These are phyloP conservation scores for Pisolithus microcarpus DNA, from an alignment of 768 basidiomycete species.

Conservation along the genomic window DNA sequence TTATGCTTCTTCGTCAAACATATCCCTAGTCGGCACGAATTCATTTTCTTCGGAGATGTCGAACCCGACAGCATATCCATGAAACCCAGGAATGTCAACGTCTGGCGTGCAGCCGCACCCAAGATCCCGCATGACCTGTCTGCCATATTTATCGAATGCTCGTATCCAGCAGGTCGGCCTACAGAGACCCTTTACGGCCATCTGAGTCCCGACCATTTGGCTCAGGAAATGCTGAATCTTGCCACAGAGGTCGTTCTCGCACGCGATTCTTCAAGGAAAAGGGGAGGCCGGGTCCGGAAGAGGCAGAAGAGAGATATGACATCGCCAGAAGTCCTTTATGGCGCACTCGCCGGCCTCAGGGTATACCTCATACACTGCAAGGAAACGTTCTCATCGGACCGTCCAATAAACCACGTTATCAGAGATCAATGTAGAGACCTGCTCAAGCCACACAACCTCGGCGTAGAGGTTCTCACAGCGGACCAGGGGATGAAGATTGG, in stretches of 20 bases:
- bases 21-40: slow-evolving; percentile 53
- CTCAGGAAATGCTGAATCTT: slow-evolving; percentile 63
- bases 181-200: slow-evolving; percentile 76
- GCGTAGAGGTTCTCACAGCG: slow-evolving; percentile 61
- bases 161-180: slow-evolving; percentile 68
- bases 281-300: slow-evolving; percentile 23
- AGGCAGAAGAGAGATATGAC: slow-evolving; percentile 33
- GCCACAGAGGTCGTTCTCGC: slow-evolving; percentile 58
- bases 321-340: slow-evolving; percentile 38
- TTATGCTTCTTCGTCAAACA: slow-evolving; percentile 82
- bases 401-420: slow-evolving; percentile 60
- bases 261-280: slow-evolving; percentile 29
- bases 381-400: slow-evolving; percentile 49
- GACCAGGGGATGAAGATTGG: slow-evolving; percentile 79
- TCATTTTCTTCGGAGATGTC: slow-evolving; percentile 93
- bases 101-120: slow-evolving; percentile 80
- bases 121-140: slow-evolving; percentile 63
- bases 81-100: slow-evolving; percentile 51
- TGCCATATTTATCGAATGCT: slow-evolving; percentile 93
- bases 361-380: slow-evolving; percentile 90
- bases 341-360: slow-evolving; percentile 49
- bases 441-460: slow-evolving; percentile 55
- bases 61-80: slow-evolving; percentile 74
- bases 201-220: slow-evolving; percentile 73
- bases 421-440: slow-evolving; percentile 62